A percentile compares a stretch with the other conserved stretches of the same genome.
Conservation (phyloP, 164 flowering plant species). For the Santalum album region DNA sequence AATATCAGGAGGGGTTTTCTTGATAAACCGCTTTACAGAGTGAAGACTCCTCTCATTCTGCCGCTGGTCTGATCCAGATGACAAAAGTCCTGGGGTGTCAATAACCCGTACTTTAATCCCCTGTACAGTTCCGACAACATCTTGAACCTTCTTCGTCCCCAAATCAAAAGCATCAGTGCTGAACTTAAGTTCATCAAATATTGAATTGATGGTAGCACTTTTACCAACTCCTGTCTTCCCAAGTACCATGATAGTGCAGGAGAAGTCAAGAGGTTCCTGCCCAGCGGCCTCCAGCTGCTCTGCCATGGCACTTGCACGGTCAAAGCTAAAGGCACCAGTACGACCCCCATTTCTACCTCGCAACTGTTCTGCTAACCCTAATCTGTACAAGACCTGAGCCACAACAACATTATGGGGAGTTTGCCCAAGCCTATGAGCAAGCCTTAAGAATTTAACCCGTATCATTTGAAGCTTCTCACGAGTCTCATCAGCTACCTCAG, state of each 20-base stretch:
- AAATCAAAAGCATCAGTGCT: conserved; percentile 75
- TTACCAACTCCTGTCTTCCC: conserved; percentile 97
- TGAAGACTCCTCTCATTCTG: conserved; percentile 77
- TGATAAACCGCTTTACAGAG: conserved; percentile 69
- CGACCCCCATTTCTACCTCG: conserved; percentile 83
- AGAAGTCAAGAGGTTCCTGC: conserved; percentile 83
- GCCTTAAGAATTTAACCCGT: conserved; percentile 88
- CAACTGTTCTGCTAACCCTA: conserved; percentile 94
- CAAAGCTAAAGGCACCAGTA: conserved; percentile 88
- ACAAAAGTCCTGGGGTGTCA: conserved; percentile 92
- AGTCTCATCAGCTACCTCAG: conserved; percentile 86
- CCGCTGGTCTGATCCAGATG: conserved; percentile 79
- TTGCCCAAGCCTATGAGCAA: conserved; percentile 97
- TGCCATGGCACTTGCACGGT: conserved; percentile 97
- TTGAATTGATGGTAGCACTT: conserved; percentile 97
- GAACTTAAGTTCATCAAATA: conserved; percentile 87
- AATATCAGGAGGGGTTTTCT: conserved; percentile 91
- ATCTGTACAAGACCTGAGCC: conserved; percentile 90
- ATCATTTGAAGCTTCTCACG: conserved; percentile 96
- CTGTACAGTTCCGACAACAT: conserved; percentile 89
- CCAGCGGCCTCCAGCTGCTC: conserved; percentile 93
- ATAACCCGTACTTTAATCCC: conserved; percentile 88
- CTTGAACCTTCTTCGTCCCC: conserved; percentile 91
- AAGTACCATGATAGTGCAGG: conserved; percentile 93
- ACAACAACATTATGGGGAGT: conserved; percentile 99